Conservation (phyloP, 1,139 yeast species). For the Zygosaccharomyces sapae region DNA sequence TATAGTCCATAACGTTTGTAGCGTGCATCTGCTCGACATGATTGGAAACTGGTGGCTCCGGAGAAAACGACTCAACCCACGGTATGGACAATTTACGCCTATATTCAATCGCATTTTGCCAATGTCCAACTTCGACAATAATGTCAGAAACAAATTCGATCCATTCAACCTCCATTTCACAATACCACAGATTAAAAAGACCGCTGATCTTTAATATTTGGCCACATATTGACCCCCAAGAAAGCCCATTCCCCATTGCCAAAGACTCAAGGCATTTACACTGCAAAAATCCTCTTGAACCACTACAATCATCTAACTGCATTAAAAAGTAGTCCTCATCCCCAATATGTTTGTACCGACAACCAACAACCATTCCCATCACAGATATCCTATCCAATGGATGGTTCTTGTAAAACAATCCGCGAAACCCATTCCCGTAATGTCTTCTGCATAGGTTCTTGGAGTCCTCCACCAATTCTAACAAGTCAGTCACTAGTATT, state of each 20-base stretch:
- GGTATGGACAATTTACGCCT: conserved; percentile 13
- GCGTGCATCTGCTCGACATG: conserved; percentile 20
- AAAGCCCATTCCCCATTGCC: conserved; percentile 13
- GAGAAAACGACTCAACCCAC: conserved; percentile 13
- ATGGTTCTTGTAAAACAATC: conserved; percentile 26
- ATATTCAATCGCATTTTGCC: conserved; percentile 20
- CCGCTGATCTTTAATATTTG: conserved; percentile 17
- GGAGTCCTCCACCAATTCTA: conserved; percentile 9
- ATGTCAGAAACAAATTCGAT: conserved; percentile 17
- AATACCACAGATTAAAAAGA: conserved; percentile 9
- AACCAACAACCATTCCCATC: conserved; percentile 23
- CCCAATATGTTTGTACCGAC: conserved; percentile 18
- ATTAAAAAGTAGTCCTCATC: conserved; percentile 22
- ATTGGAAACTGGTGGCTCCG: neutral
- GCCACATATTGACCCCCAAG: conserved; percentile 15
- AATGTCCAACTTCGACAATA: conserved; percentile 22
- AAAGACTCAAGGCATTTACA: conserved; percentile 20
- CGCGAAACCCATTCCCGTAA: conserved; percentile 8
- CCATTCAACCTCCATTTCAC: conserved; percentile 18
- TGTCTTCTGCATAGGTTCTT: conserved; percentile 8
- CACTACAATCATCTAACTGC: conserved; percentile 28
- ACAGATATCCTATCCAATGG: conserved; percentile 23
- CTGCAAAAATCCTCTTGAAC: conserved; percentile 7
- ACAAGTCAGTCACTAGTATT: conserved; percentile 13
- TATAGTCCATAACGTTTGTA: conserved; percentile 12